These are phyloP conservation scores for Hygrocybe punicea DNA, from an alignment of 768 basidiomycete genomes.

Conservation along the genomic window DNA sequence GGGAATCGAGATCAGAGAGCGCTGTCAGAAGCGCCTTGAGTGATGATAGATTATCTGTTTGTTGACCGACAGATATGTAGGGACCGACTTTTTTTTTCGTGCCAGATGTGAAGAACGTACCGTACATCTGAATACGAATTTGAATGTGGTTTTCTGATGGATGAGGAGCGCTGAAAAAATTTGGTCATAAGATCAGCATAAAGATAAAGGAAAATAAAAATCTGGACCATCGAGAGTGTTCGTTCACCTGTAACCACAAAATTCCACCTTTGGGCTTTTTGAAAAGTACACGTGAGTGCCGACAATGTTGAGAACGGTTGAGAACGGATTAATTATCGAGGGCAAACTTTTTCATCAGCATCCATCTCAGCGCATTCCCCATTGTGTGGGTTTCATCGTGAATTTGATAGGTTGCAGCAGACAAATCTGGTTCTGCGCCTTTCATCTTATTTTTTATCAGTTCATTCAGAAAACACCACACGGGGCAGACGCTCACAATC, in stretches of 20 bases:
- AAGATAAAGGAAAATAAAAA: slow-evolving; percentile 9
- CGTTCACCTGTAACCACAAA: slow-evolving; percentile 91
- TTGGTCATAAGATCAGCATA: neutral
- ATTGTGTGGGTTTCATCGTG: slow-evolving; percentile 94
- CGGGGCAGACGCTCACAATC: slow-evolving; percentile 30
- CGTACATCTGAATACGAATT: slow-evolving; percentile 99
- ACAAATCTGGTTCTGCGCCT: slow-evolving; percentile 76
- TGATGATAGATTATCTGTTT: slow-evolving; percentile 80
- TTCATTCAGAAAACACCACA: neutral
- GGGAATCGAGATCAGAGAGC: slow-evolving; percentile 70
- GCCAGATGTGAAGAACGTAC: slow-evolving; percentile 45
- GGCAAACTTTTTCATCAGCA: slow-evolving; percentile 97
- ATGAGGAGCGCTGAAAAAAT: slow-evolving; percentile 69
- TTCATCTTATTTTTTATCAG: slow-evolving; percentile 59
- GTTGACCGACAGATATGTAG: slow-evolving; percentile 4
- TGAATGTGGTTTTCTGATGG: slow-evolving; percentile 97
- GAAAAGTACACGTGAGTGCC: neutral
- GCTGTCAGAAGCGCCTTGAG: slow-evolving; percentile 75
- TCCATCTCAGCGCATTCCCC: slow-evolving; percentile 93
- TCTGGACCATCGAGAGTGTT: slow-evolving; percentile 14
- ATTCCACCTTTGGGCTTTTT: slow-evolving; percentile 88
- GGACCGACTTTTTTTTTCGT: neutral
- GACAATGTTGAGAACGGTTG: neutral
- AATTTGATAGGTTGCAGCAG: slow-evolving; percentile 88
- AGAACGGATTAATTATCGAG: neutral